Conservation (phyloP, 192 early-diverging fungal genomes). For the Coemansia sp. region DNA sequence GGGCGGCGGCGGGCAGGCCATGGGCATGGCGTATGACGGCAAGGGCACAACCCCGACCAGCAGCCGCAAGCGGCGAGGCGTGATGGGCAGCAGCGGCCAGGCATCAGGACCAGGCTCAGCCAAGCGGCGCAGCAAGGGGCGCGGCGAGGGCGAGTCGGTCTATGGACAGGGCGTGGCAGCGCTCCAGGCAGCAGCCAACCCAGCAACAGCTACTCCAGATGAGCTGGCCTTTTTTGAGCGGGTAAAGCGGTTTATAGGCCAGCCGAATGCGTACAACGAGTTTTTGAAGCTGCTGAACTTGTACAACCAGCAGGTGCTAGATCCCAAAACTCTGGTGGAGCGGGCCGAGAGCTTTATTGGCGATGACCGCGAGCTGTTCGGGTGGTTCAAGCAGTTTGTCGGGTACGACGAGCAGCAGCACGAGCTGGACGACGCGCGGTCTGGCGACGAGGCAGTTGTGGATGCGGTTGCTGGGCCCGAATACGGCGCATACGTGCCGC, state of each 20-base stretch:
- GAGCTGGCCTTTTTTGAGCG: slow-evolving; percentile 95
- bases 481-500: slow-evolving; percentile 32
- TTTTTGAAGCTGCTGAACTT: slow-evolving; percentile 95
- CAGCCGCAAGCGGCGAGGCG: slow-evolving; percentile 37
- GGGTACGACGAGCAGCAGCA: slow-evolving; percentile 54
- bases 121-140: slow-evolving; percentile 45
- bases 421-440: slow-evolving; percentile 39
- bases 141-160: slow-evolving; percentile 14
- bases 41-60: slow-evolving; percentile 25
- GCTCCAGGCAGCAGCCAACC: slow-evolving; percentile 21
- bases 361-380: slow-evolving; percentile 80
- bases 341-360: slow-evolving; percentile 82
- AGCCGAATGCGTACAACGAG: slow-evolving; percentile 89
- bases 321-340: slow-evolving; percentile 78
- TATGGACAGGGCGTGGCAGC: slow-evolving; percentile 21
- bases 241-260: slow-evolving; percentile 79
- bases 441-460: slow-evolving; percentile 42
- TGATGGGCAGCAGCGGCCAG: slow-evolving; percentile 24
- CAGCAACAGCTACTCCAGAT: slow-evolving; percentile 59
- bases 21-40: slow-evolving; percentile 16
- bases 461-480: slow-evolving; percentile 45
- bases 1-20: slow-evolving; percentile 9
- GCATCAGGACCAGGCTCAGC: slow-evolving; percentile 25
- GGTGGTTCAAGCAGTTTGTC: slow-evolving; percentile 85
- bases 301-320: slow-evolving; percentile 91